These are phyloP conservation scores for Tylopilus sp. DNA, from an alignment of 768 basidiomycete species.

Conservation along the genomic window DNA sequence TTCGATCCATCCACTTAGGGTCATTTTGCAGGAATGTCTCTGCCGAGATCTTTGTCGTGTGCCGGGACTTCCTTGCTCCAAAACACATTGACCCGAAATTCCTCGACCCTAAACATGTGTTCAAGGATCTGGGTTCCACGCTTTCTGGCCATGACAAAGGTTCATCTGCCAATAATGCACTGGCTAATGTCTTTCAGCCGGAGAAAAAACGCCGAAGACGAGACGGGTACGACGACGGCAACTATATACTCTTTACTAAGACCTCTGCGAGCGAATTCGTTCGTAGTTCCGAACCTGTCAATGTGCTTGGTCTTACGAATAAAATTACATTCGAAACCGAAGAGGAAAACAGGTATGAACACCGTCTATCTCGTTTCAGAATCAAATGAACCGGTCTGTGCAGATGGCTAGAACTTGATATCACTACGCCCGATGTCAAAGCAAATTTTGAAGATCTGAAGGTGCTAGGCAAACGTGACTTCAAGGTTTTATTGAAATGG, in stretches of 20 bases:
- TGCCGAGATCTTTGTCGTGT: conserved; percentile 99
- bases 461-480: conserved; percentile 96
- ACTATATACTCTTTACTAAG: conserved; percentile 84
- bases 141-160: conserved; percentile 47
- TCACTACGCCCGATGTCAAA: conserved; percentile 78
- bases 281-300: conserved; percentile 64
- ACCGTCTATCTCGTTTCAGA: background rate
- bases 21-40: conserved; percentile 78
- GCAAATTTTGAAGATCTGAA: conserved; percentile 90
- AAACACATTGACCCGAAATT: conserved; percentile 97
- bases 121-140: conserved; percentile 76
- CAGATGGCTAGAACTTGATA: conserved; percentile 70
- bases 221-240: conserved; percentile 93
- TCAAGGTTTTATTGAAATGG: conserved; percentile 92
- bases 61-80: conserved; percentile 90
- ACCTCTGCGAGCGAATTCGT: conserved; percentile 71
- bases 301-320: conserved; percentile 73
- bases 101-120: conserved; percentile 95
- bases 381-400: conserved; percentile 3
- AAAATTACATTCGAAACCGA: conserved; percentile 73
- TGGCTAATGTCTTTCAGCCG: conserved; percentile 93
- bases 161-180: conserved; percentile 59
- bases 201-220: conserved; percentile 93
- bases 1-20: background rate
- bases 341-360: conserved; percentile 76